Evolutionary conservation across 129 eudicot species (phyloP).

Genomic region (Rutidosis leptorrhynchoides): DNA sequence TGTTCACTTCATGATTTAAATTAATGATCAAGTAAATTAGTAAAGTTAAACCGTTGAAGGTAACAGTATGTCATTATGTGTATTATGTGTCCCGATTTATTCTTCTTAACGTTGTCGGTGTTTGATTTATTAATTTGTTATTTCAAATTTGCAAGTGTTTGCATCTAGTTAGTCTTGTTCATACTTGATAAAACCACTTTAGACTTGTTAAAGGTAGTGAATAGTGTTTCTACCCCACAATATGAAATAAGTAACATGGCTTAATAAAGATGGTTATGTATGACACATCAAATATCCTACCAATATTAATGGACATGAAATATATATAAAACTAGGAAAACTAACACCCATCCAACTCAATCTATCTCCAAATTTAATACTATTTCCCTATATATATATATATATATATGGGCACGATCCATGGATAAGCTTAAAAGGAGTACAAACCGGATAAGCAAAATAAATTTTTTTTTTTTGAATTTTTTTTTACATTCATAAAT

Average conservation of each 20-base stretch:
- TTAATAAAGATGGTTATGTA: slow-evolving; percentile 19
- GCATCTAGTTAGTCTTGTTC: neutral
- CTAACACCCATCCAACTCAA: slow-evolving; percentile 13
- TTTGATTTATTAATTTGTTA: no score
- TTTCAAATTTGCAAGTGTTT: no score
- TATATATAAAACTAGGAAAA: slow-evolving; percentile 22
- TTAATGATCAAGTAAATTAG: no score
- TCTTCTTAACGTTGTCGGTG: neutral
- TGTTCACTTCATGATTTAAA: no score
- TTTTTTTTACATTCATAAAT: no score
- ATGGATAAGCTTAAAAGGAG: no score
- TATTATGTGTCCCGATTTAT: neutral
- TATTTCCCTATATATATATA: no score
- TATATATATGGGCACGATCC: no score
- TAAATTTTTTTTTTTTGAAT: no score
- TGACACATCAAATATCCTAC: slow-evolving; percentile 21
- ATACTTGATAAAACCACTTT: neutral
- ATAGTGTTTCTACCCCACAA: slow-evolving; percentile 20
- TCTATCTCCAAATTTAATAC: neutral
- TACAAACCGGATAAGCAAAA: no score
- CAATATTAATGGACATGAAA: no score
- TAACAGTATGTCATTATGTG: neutral
- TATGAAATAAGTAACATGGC: slow-evolving; percentile 28
- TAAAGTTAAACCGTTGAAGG: no score
- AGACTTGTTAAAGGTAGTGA: neutral